Percentiles rank a stretch among this genome's conserved stretches.
Conservation (phyloP, 192 early-diverging fungal genomes). For the Rhizoclosmatium sp. region DNA sequence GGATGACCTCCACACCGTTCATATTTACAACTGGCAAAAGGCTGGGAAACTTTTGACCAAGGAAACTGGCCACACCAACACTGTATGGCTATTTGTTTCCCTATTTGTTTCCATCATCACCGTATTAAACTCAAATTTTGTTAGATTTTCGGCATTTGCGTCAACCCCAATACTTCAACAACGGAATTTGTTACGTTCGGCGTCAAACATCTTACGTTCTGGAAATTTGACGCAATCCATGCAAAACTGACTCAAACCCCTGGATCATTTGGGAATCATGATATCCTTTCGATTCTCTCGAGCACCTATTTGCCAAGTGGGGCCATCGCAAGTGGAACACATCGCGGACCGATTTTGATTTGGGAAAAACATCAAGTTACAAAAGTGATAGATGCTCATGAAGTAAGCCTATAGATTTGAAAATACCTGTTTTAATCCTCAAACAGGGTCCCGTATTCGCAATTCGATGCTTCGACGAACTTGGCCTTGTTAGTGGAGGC, state of each 20-base stretch:
- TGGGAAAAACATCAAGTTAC: conserved; percentile 37
- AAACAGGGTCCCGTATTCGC: conserved; percentile 34
- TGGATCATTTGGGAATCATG: conserved; percentile 30
- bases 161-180: conserved; percentile 14
- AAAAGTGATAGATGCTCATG: conserved; percentile 27
- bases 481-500: conserved; percentile 34
- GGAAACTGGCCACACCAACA: conserved; percentile 28
- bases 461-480: neutral
- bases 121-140: too few relatives aligned
- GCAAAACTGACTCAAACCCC: neutral
- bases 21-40: conserved; percentile 42
- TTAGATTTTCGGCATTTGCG: conserved; percentile 37
- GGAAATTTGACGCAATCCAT: conserved; percentile 17
- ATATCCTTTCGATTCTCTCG: conserved; percentile 36
- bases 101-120: neutral
- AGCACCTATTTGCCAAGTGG: conserved; percentile 28
- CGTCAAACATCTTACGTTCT: conserved; percentile 34
- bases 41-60: conserved; percentile 30
- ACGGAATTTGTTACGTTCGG: conserved; percentile 42
- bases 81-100: neutral
- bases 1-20: conserved; percentile 34
- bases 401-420: conserved; percentile 1
- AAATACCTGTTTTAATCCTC: neutral
- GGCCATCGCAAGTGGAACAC: conserved; percentile 25
- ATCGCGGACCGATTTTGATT: conserved; percentile 29